phyloP scores from a whole-genome alignment of 225 moss, liverwort and hornwort species.

The Antitrichia curtipendula region DNA sequence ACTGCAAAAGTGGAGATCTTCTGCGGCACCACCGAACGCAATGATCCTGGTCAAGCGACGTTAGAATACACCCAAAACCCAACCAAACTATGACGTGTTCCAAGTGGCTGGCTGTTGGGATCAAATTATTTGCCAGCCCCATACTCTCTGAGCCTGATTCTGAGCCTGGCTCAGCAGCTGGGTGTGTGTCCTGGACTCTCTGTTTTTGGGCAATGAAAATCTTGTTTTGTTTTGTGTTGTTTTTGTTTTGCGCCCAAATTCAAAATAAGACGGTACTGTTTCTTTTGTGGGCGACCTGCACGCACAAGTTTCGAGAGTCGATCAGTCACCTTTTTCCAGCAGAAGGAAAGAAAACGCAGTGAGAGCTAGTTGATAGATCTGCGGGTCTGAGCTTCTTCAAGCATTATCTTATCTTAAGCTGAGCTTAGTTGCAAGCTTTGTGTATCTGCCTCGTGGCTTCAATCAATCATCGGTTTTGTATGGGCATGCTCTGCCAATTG shows the following conservation, averaged over 20 bases:
- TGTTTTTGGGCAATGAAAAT: not conserved
- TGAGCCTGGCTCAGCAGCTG: not conserved
- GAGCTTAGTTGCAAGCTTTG: not conserved
- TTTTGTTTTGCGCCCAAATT: not conserved
- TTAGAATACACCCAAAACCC: not conserved
- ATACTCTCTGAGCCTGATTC: not conserved
- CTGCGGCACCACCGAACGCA: not conserved
- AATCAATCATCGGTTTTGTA: constrained; percentile 7
- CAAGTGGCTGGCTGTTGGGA: not conserved
- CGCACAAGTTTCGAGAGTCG: not conserved
- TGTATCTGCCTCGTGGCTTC: not conserved
- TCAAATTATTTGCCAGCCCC: constrained; percentile 5
- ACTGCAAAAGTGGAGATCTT: not conserved
- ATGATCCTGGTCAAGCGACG: not conserved
- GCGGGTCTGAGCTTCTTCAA: not conserved
- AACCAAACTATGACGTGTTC: not conserved
- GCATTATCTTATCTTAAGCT: not conserved
- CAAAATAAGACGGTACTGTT: not conserved
- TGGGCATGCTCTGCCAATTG: not conserved
- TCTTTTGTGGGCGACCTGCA: not conserved
- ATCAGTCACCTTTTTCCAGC: not conserved
- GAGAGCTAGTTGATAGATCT: not conserved
- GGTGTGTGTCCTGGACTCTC: no score
- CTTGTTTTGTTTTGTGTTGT: no score
- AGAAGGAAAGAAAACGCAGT: no score